Evolutionary conservation across 2,329 filamentous ascomycete species (phyloP).

Genomic region (Colletotrichum karsti): DNA sequence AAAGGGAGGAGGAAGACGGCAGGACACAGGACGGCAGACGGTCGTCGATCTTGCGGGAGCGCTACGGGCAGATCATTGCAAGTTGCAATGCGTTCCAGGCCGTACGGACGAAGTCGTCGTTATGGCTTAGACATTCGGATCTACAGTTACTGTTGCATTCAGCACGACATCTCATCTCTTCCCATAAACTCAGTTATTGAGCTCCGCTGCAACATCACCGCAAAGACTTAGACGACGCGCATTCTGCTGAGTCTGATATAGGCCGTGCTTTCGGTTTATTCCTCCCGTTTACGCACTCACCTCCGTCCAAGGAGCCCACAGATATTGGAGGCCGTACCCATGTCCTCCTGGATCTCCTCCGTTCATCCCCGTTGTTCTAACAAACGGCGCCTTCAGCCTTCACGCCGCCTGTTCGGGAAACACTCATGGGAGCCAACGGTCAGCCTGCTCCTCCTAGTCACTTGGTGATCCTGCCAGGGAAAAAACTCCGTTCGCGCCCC

Average conservation of each 20-base stretch:
- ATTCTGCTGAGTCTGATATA: conserved; percentile 5
- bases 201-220: conserved; percentile 4
- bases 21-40: not conserved
- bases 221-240: not conserved
- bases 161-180: not conserved
- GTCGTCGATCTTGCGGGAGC: conserved; percentile 9
- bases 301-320: conserved; percentile 11
- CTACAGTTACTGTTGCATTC: conserved; percentile 5
- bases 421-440: not conserved
- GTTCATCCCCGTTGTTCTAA: conserved; percentile 13
- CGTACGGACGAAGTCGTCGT: not conserved
- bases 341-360: not conserved
- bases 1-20: conserved; percentile 17
- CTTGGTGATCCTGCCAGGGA: conserved; percentile 6
- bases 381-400: conserved; percentile 7
- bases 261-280: not conserved
- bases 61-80: not conserved
- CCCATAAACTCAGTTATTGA: conserved; percentile 14
- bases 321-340: conserved; percentile 5
- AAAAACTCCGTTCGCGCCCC: conserved; percentile 19
- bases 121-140: not conserved
- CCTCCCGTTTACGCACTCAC: conserved; percentile 6
- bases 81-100: not conserved
- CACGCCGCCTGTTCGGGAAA: not conserved
- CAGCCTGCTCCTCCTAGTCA: not conserved